A percentile compares a stretch with the other conserved stretches of the same genome.
phyloP scores from a whole-genome alignment of 2,329 filamentous ascomycete species.

The Aspergillus aculeatus region DNA sequence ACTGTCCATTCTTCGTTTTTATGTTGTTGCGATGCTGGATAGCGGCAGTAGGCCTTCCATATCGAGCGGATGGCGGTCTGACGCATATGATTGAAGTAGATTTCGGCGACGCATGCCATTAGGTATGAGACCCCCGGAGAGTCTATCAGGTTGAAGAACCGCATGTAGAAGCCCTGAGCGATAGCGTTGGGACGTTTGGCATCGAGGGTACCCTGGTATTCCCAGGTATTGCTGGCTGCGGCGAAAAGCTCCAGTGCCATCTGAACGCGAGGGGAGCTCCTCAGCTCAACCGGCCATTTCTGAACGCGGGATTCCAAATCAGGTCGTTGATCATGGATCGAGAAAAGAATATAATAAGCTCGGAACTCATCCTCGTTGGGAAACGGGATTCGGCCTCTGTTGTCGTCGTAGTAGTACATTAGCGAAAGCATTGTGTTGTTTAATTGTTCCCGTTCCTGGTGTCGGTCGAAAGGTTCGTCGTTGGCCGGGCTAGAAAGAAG shows the following conservation, averaged over 20 bases:
- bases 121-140: slow-evolving; percentile 59
- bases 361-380: slow-evolving; percentile 64
- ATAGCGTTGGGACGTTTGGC: slow-evolving; percentile 51
- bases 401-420: slow-evolving; percentile 61
- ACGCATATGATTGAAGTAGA: slow-evolving; percentile 60
- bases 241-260: slow-evolving; percentile 58
- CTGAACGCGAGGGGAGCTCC: slow-evolving; percentile 53
- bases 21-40: slow-evolving; percentile 47
- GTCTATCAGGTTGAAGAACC: slow-evolving; percentile 58
- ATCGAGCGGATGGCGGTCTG: slow-evolving; percentile 56
- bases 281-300: slow-evolving; percentile 52
- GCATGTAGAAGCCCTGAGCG: slow-evolving; percentile 58
- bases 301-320: slow-evolving; percentile 60
- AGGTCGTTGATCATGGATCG: slow-evolving; percentile 52
- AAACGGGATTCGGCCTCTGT: slow-evolving; percentile 49
- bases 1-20: slow-evolving; percentile 59
- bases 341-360: slow-evolving; percentile 61
- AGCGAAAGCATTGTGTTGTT: slow-evolving; percentile 62
- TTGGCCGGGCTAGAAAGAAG: slow-evolving; percentile 54
- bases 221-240: slow-evolving; percentile 54
- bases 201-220: slow-evolving; percentile 52
- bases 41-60: slow-evolving; percentile 53
- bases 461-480: slow-evolving; percentile 54
- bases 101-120: slow-evolving; percentile 64
- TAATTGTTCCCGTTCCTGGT: slow-evolving; percentile 64